phyloP scores from a whole-genome alignment of 2,329 filamentous ascomycete genomes.

The Clarireedia monteithiana region DNA sequence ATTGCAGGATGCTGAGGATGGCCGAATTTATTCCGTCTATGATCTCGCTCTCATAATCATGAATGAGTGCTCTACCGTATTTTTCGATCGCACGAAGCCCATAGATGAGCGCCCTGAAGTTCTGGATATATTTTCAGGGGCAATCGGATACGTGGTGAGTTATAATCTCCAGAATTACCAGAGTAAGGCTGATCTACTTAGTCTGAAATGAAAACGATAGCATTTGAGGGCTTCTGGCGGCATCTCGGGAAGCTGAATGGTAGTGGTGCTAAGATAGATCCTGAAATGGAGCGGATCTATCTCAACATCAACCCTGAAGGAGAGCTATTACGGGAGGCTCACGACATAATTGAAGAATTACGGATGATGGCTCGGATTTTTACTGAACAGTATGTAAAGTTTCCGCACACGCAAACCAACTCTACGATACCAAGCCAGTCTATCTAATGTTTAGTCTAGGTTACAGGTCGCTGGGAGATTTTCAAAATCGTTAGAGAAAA shows the following conservation, averaged over 20 bases:
- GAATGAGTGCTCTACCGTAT: constrained; percentile 32
- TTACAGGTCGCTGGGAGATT: constrained; percentile 8
- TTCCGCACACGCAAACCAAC: too few relatives aligned
- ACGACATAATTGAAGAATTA: constrained; percentile 39
- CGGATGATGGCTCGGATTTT: constrained; percentile 37
- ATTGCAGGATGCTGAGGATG: constrained; percentile 8
- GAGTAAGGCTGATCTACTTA: constrained; percentile 7
- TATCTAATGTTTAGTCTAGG: not conserved
- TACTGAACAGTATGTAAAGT: constrained; percentile 20
- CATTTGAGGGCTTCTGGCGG: constrained; percentile 32
- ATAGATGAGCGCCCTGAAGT: constrained; percentile 32
- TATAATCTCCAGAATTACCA: not conserved
- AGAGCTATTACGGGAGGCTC: constrained; percentile 34
- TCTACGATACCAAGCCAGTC: too few relatives aligned
- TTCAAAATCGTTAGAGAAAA: not conserved
- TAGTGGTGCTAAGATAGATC: not conserved
- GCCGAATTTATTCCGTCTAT: constrained; percentile 31
- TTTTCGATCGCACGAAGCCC: constrained; percentile 33
- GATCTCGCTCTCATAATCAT: constrained; percentile 35
- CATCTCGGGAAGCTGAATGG: constrained; percentile 24
- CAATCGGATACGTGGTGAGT: constrained; percentile 36
- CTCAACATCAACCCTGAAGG: constrained; percentile 37
- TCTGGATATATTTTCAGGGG: constrained; percentile 35
- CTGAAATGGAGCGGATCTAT: constrained; percentile 6
- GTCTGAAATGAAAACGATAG: constrained; percentile 34